Evolutionary conservation across 2,329 filamentous ascomycete species (phyloP).

Genomic region (Colletotrichum sp.): DNA sequence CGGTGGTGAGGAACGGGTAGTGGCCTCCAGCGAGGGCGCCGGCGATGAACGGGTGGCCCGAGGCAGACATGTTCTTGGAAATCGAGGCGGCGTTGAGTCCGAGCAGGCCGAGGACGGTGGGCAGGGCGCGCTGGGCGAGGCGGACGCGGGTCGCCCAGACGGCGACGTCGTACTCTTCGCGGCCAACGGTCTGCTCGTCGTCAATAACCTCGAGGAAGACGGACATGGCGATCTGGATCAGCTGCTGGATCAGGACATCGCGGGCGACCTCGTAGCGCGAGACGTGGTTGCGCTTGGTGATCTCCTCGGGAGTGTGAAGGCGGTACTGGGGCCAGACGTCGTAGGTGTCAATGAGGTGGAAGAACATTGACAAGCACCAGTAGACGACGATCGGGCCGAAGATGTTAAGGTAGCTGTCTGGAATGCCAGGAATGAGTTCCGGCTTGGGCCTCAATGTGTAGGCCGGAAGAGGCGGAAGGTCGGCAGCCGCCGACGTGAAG

Average conservation of each 20-base stretch:
- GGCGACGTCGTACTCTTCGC: constrained; percentile 84
- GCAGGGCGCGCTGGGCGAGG: constrained; percentile 78
- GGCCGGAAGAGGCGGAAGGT: constrained; percentile 84
- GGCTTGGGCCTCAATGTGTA: constrained; percentile 75
- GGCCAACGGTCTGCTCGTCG: constrained; percentile 74
- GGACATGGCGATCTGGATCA: constrained; percentile 82
- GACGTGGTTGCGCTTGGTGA: constrained; percentile 85
- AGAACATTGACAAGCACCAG: constrained; percentile 85
- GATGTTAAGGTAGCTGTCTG: constrained; percentile 81
- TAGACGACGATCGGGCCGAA: constrained; percentile 82
- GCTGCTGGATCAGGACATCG: constrained; percentile 90
- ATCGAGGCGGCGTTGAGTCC: constrained; percentile 80
- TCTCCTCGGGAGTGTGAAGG: constrained; percentile 92
- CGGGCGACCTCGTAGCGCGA: constrained; percentile 84
- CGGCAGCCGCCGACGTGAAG: constrained; percentile 56
- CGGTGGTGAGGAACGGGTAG: constrained; percentile 74
- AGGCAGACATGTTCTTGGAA: constrained; percentile 74
- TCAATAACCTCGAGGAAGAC: constrained; percentile 74
- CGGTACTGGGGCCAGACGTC: constrained; percentile 91
- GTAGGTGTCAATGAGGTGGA: constrained; percentile 85
- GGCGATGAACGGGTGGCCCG: constrained; percentile 73
- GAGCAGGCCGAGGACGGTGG: constrained; percentile 70
- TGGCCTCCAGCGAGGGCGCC: constrained; percentile 79
- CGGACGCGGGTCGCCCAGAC: constrained; percentile 88
- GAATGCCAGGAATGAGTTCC: constrained; percentile 76